Evolutionary conservation across 2,329 filamentous ascomycete genomes (phyloP).

Genomic region (Trichoderma breve): DNA sequence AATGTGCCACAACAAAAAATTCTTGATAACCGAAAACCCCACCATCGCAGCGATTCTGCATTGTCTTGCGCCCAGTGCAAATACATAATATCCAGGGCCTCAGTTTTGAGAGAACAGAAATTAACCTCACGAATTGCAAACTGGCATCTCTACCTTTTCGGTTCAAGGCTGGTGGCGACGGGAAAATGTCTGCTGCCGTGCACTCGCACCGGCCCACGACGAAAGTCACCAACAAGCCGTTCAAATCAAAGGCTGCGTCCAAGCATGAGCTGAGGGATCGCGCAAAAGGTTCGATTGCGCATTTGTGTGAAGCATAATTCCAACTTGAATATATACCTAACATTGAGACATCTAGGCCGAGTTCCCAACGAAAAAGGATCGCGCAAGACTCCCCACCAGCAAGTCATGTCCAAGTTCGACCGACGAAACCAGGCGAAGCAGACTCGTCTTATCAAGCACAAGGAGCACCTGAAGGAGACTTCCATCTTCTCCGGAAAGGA

Average conservation of each 20-base stretch:
- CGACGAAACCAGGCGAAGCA: slow-evolving; percentile 94
- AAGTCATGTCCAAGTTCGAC: slow-evolving; percentile 96
- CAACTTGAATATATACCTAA: background rate
- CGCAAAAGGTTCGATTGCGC: slow-evolving; percentile 65
- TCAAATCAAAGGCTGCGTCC: slow-evolving; percentile 87
- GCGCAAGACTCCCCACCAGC: slow-evolving; percentile 89
- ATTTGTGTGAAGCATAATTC: background rate
- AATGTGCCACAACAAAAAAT: slow-evolving; percentile 37
- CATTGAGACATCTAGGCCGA: slow-evolving; percentile 58
- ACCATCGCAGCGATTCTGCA: slow-evolving; percentile 29
- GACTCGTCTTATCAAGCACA: slow-evolving; percentile 77
- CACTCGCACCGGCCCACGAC: slow-evolving; percentile 94
- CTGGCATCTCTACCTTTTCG: slow-evolving; percentile 75
- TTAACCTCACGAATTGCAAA: slow-evolving; percentile 36
- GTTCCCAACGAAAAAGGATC: slow-evolving; percentile 68
- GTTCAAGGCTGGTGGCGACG: slow-evolving; percentile 77
- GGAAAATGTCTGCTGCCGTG: slow-evolving; percentile 71
- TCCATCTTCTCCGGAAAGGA: slow-evolving; percentile 83
- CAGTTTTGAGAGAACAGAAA: background rate
- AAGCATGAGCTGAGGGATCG: slow-evolving; percentile 84
- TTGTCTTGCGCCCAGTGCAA: slow-evolving; percentile 6
- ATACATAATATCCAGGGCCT: background rate
- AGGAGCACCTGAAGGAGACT: slow-evolving; percentile 74
- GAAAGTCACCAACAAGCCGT: slow-evolving; percentile 82
- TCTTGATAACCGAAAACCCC: slow-evolving; percentile 40